Evolutionary conservation across 225 moss, liverwort and hornwort genomes (phyloP), one percentile per base, ranked within the genome.

Genomic region (Sphagnum tenellum): DNA sequence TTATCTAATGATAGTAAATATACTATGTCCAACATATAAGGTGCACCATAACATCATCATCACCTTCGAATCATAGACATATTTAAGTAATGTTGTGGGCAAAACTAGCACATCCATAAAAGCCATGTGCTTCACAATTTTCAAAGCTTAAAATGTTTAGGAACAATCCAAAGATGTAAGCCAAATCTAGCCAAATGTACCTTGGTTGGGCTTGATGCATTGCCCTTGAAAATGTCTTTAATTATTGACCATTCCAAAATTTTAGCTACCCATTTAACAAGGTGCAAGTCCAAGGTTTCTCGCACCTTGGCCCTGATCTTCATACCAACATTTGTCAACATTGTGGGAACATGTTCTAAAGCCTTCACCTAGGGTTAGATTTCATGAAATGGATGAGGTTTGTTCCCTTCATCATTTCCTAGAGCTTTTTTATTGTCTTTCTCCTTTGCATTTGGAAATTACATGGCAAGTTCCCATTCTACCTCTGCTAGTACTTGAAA

Each of bases 131-230:
- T 29, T 29, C 29, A 29, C 29, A 29, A 29, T 29, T 29, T 29
- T 29, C 29, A 29, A 1, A 29, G 29, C 29, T 29, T 29, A 29
- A 1, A 29, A 29, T 29, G 29, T 1, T 29, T 29, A 29, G 1
- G 29, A 29, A 29, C 1, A 29, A 0, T 29, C 29, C 29, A 29
- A 29, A 29, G 29, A 29, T 29, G 0, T 29, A 29, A 29, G 29
- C 1, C 1, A 29, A 29, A 29, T 29, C 12, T 60, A n/a, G 7
- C 14, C 3, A 3, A 65, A 8, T 47, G 3, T 76, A 98, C 96
- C 76, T 99, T 99, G 54, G 98, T 93, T 69, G 98, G 98, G 64
- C 98, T 93, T 50, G 98, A 93, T 7, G 98, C 98, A 69, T 99
- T 99, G 65, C 93, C 89, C 73, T 89, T 99, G 61, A 90, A 99